Evolutionary conservation across 2,329 filamentous ascomycete genomes (phyloP).

Genomic region (Pseudogymnoascus sp.): DNA sequence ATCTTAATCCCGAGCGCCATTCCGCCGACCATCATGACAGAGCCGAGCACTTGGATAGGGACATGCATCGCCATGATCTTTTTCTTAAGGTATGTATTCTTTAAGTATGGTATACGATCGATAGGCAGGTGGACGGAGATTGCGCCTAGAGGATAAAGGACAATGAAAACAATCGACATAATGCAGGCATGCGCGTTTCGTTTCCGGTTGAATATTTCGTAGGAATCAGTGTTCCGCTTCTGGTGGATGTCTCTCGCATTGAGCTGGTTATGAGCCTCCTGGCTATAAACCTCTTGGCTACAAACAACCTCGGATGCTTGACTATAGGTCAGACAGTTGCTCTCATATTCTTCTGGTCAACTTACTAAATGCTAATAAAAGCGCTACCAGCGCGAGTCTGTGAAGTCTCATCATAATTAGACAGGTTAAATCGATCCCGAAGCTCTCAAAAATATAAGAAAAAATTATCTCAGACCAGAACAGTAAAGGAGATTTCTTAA

Average conservation of each 20-base stretch:
- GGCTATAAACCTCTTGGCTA: not conserved
- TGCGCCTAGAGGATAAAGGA: constrained; percentile 5
- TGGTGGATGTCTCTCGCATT: not conserved
- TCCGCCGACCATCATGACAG: constrained; percentile 12
- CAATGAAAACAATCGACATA: constrained; percentile 8
- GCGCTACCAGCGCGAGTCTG: not conserved
- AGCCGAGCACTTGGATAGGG: constrained; percentile 12
- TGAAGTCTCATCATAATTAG: not conserved
- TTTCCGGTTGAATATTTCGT: constrained; percentile 2
- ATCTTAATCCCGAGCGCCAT: constrained; percentile 11
- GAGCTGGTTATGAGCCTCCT: not conserved
- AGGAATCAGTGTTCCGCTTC: constrained; percentile 4
- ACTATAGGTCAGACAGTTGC: not conserved
- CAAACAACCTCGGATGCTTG: not conserved
- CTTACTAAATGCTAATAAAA: not conserved
- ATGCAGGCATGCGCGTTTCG: constrained; percentile 10
- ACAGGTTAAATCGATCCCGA: not conserved
- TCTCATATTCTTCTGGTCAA: not conserved
- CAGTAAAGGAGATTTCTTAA: not conserved
- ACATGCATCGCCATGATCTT: constrained; percentile 11
- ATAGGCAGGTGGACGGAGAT: constrained; percentile 4
- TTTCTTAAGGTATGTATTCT: constrained; percentile 12
- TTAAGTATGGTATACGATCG: not conserved
- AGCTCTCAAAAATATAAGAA: not conserved
- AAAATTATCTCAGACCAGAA: not conserved